A percentile compares a stretch with the other conserved stretches of the same genome.
These are phyloP conservation scores for Claviceps purpurea DNA, from an alignment of 2,329 filamentous ascomycete genomes.

Conservation along the genomic window DNA sequence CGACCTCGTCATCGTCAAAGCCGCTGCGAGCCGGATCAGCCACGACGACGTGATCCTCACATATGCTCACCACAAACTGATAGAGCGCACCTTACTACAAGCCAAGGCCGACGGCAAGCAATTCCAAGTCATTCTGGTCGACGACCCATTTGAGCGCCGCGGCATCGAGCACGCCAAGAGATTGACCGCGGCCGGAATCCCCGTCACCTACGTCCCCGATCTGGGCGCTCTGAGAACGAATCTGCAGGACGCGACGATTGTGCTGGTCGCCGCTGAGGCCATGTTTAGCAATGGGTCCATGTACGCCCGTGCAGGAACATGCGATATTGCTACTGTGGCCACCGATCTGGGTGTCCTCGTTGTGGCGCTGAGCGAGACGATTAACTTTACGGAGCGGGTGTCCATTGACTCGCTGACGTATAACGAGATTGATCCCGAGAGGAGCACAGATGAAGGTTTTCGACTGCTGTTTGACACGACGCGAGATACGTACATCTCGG, in stretches of 20 bases:
- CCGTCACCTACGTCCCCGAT: conserved; percentile 67
- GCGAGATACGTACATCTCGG: conserved; percentile 70
- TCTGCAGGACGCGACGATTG: conserved; percentile 52
- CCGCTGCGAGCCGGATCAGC: conserved; percentile 61
- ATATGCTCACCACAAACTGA: conserved; percentile 73
- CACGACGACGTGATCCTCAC: conserved; percentile 75
- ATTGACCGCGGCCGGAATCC: conserved; percentile 54
- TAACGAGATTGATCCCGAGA: conserved; percentile 78
- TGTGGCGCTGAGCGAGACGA: conserved; percentile 80
- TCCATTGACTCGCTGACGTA: conserved; percentile 84
- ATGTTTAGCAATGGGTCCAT: conserved; percentile 93
- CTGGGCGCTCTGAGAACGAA: conserved; percentile 64
- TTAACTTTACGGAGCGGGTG: conserved; percentile 82
- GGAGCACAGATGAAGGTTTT: conserved; percentile 40
- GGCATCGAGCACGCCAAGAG: conserved; percentile 51
- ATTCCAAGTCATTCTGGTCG: conserved; percentile 77
- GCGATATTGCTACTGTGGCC: conserved; percentile 73
- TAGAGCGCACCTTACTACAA: conserved; percentile 66
- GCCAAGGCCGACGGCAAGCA: conserved; percentile 57
- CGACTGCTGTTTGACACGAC: conserved; percentile 84
- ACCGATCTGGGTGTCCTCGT: conserved; percentile 65
- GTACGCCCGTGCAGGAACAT: conserved; percentile 78
- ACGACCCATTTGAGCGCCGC: conserved; percentile 45
- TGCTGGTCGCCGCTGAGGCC: conserved; percentile 81
- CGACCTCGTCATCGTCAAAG: conserved; percentile 70